Base-by-base conservation (phyloP, 306 rosid species). In the Crataegus laevigata region DNA sequence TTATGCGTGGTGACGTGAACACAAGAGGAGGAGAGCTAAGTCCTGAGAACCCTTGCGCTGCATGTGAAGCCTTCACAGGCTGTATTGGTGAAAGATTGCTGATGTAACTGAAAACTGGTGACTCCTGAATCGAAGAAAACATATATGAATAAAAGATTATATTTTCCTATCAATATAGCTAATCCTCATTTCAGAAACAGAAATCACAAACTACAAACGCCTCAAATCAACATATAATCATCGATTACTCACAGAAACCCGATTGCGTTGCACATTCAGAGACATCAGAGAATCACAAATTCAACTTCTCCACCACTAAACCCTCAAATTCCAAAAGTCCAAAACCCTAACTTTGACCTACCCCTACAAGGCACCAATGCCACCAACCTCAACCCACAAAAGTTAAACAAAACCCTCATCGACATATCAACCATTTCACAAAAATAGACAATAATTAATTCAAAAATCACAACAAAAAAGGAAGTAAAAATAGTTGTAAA, bases 21-120 rank as follows among this genome's bases (percentile, higher is more conserved):
- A 83, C 89, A 72, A 76, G 78, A 60, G 91, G 91, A 52, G 89
- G 88, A 80, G 87, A 88, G 75, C 24, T 80, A 66, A 87, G 85
- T 71, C 80, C 84, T 45, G 72, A 62, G 59, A 85, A 82, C 38
- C 84, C 81, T 57, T 73, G 86, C 10, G 73, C 74, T 42, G 65
- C 51, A 47, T 64, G 80, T 68, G 77, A 36, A 64, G 83, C 74
- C 79, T 77, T 83, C 81, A 57, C 82, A 45, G 80, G 77, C 77
- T 73, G 71, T 69, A 86, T 78, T 10, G 94, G 90, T 57, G 91
- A 83, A 60, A 91, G 76, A 73, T 80, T 79, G 66, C 61, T 80
- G 14, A 77, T 80, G 66, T 50, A 87, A 18, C 80, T 83, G 12
- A 58, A 42, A 59, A 82, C 78, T 26, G 90, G 86, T 14, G 90